Conservation (phyloP, 345 rosid species). For the Arabidopsis suecica region DNA sequence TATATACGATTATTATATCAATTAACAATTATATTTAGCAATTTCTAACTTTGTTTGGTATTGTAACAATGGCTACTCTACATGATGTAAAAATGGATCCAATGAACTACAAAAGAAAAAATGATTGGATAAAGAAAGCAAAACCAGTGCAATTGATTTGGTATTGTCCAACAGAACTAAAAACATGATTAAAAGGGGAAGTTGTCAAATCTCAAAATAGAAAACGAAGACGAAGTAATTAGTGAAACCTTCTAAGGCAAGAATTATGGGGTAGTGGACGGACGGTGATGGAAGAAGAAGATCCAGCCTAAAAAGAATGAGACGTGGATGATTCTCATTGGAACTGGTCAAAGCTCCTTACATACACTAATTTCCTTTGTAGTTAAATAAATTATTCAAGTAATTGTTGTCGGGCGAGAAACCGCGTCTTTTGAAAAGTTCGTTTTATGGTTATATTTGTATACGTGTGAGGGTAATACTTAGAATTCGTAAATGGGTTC, state of each 20-base stretch:
- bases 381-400: slow-evolving; percentile 7
- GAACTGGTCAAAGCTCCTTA: slow-evolving; percentile 31
- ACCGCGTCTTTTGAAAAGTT: slow-evolving; percentile 64
- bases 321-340: slow-evolving; percentile 35
- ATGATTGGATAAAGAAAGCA: slow-evolving; percentile 3
- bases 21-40: neutral
- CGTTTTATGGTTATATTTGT: slow-evolving; percentile 25
- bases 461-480: slow-evolving; percentile 5
- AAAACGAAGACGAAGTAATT: slow-evolving; percentile 30
- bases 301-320: neutral
- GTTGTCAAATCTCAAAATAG: slow-evolving; percentile 30
- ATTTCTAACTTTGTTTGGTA: neutral
- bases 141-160: neutral
- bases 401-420: slow-evolving; percentile 42
- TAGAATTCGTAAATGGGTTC: slow-evolving; percentile 28
- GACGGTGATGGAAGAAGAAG: slow-evolving; percentile 25
- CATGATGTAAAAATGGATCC: slow-evolving; percentile 8
- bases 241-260: slow-evolving; percentile 56
- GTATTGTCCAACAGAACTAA: neutral
- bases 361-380: neutral
- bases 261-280: slow-evolving; percentile 25
- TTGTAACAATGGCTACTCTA: neutral
- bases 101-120: neutral
- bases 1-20: neutral
- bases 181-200: neutral